Evolutionary conservation across 169 alveolate genomes (phyloP).

Genomic region (Eimeria necatrix): DNA sequence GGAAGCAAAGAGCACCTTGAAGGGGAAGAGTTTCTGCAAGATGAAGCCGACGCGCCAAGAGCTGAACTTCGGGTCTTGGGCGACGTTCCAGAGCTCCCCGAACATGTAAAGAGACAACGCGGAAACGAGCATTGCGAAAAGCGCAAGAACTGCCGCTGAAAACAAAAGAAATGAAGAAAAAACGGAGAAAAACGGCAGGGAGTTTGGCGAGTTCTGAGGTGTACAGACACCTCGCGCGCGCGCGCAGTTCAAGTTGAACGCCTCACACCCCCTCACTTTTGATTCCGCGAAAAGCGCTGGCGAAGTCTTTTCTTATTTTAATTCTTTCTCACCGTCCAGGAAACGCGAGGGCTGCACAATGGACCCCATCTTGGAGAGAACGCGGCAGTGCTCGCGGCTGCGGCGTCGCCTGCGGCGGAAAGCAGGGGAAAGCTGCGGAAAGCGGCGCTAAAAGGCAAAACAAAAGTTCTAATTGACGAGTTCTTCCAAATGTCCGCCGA

Average conservation of each 20-base stretch:
- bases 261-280: background rate
- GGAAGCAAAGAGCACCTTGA: constrained; percentile 74
- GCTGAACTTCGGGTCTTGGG: constrained; percentile 84
- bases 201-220: background rate
- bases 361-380: constrained; percentile 56
- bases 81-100: constrained; percentile 86
- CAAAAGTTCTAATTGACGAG: background rate
- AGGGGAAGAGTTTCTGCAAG: constrained; percentile 85
- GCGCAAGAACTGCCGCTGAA: constrained; percentile 84
- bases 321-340: constrained; percentile 66
- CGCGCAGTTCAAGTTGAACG: background rate
- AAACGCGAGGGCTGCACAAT: constrained; percentile 77
- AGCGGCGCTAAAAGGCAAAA: background rate
- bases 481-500: background rate
- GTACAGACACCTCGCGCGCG: background rate
- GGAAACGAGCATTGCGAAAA: constrained; percentile 85
- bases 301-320: background rate
- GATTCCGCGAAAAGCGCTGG: background rate
- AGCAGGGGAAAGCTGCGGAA: background rate
- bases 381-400: background rate
- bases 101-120: constrained; percentile 85
- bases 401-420: constrained; percentile 22
- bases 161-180: background rate
- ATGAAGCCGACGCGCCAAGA: constrained; percentile 84
- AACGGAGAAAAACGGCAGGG: background rate